Percentiles rank a stretch among this genome's conserved stretches.
These are phyloP conservation scores for Phytophthora gonapodyides DNA, from an alignment of 352 stramenopile genomes.

Conservation along the genomic window DNA sequence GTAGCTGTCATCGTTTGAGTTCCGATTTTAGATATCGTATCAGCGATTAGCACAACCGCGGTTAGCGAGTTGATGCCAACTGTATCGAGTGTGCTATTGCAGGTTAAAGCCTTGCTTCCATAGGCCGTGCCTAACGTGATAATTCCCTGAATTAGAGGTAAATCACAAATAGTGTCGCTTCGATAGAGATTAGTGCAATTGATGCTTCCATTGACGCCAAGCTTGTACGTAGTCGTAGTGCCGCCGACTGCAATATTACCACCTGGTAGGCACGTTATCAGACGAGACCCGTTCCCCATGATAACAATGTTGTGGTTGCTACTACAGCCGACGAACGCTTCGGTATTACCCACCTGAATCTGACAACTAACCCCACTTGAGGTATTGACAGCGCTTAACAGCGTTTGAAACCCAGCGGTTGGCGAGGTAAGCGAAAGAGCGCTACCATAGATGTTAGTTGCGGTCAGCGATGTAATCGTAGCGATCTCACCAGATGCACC, in stretches of 20 bases:
- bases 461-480: neutral
- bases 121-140: slow-evolving; percentile 14
- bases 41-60: too few species aligned
- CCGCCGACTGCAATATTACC: slow-evolving; percentile 15
- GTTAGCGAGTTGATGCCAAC: too few species aligned
- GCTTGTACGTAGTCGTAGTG: slow-evolving; percentile 12
- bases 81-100: too few species aligned
- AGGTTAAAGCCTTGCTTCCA: slow-evolving; percentile 16
- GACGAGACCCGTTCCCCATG: too few species aligned
- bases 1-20: too few species aligned
- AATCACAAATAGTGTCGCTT: neutral
- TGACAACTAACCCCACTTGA: too few species aligned
- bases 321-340: neutral
- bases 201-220: neutral
- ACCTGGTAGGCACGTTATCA: too few species aligned
- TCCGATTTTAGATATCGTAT: too few species aligned
- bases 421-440: neutral
- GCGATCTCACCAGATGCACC: neutral
- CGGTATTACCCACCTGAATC: too few species aligned
- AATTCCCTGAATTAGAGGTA: slow-evolving; percentile 1
- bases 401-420: slow-evolving; percentile 2
- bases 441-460: slow-evolving; percentile 2
- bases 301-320: neutral
- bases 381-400: slow-evolving; percentile 1
- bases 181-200: slow-evolving; percentile 10